Evolutionary conservation across 352 stramenopile genomes (phyloP), one percentile per base, ranked within the genome.

Genomic region (Phytophthora fragariae): DNA sequence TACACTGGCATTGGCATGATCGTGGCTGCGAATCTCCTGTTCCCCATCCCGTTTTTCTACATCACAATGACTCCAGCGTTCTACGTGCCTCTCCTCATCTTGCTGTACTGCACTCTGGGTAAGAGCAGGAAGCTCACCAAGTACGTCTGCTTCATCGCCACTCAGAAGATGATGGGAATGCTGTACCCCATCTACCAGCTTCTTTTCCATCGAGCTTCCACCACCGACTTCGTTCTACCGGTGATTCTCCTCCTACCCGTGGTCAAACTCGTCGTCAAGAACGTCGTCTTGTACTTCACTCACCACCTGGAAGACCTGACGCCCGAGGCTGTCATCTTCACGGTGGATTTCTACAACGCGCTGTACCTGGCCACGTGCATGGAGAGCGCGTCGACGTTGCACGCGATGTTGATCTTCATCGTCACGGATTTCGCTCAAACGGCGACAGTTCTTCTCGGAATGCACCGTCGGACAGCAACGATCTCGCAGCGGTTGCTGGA

Each of bases 11-110:
- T 44, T n/a, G 56, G 54, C 41, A 58, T 73, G 39, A 11, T 46
- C 1, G 52, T 70, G 1, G 54, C 52, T 6, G 50, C 54, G 1
- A 58, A 24, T 9, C 27, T 73, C 1, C 24, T 46, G 2, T 71
- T 74, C 14, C 65, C 71, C 1, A 74, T 74, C 15, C 71, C 71
- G 12, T 77, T 77, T 12, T 72, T 72, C 44, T 67, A 68, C 57
- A 53, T 76, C 31, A 68, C 62, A 2, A 76, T 72, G 69, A 68
- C 62, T 33, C 70, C 70, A 10, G 35, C 63, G 1, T 73, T 69
- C 31, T 76, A 68, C 57, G 19, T 65, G 1, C 57, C 57, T 1
- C 27, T 76, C 8, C 35, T 68, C 8, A 49, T 59, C 1, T 39
- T 72, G 3, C 27, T 76, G 9, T 67, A 60, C 41, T 11, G 35